Evolutionary conservation across 257 asterid species (phyloP), one percentile per base, ranked within the genome.

Genomic region (Perilla frutescens): DNA sequence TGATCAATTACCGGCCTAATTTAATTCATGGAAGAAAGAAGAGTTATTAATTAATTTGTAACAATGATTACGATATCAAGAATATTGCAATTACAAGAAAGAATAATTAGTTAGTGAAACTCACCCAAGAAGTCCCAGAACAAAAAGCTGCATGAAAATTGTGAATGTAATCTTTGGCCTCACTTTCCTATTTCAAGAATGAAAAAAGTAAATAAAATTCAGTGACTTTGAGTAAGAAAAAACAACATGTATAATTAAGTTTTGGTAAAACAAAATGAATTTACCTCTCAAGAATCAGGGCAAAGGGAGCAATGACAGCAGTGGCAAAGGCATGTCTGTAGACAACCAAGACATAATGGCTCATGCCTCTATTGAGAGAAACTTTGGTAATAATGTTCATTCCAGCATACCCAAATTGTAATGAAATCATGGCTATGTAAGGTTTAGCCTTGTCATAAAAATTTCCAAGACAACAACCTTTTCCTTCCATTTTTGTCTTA

Each of bases 351-450:
- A 89, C 98, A 74, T 91, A 90, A 53, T 90, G 97, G 77, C 98
- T 93, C 96, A 89, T 90, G 62, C 98, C 98, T 53, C 88, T 77
- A 32, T 89, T 91, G 1, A 91, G 96, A 48, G 98, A 93, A 29
- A 91, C 96, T 82, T 93, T 93, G 3, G 98, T 90, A 34, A 93
- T 87, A 12, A 93, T 89, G 53, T 87, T 89, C 96, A 89, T 90
- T 1, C 98, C 97, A n/a, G 96, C 98, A 80, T 90, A 93, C 4
- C 98, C 98, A 77, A 93, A 89, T 77, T 93, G 98, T 67, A 93
- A 72, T 0, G 76, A 87, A 36, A 74, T 83, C 97, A 93, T 89
- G 43, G 97, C 98, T 78, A 91, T 78, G 83, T 87, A 93, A 14
- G 97, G 98, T 72, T 88, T 93, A 0, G 91, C 86, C 61, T 60